phyloP scores from a whole-genome alignment of 2,329 filamentous ascomycete genomes.

The Colletotrichum tropicicola region DNA sequence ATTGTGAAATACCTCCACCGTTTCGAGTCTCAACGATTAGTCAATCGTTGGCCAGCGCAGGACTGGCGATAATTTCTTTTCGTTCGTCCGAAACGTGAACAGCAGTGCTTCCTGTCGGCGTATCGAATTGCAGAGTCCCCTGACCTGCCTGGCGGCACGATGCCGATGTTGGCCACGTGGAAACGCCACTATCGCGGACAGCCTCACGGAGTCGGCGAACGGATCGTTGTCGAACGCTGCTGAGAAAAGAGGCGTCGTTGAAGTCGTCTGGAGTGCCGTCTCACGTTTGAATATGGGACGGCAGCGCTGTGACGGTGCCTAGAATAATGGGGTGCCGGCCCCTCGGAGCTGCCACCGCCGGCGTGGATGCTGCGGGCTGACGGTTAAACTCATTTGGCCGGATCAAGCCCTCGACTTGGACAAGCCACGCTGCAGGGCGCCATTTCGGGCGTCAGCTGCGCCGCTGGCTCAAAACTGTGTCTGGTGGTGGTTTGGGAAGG shows the following conservation, averaged over 20 bases:
- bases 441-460: constrained; percentile 1
- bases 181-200: background rate
- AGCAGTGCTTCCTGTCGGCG: background rate
- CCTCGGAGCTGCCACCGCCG: background rate
- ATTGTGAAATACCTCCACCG: background rate
- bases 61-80: background rate
- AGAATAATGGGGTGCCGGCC: background rate
- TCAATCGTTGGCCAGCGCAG: background rate
- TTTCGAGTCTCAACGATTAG: background rate
- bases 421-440: background rate
- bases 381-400: background rate
- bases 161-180: constrained; percentile 12
- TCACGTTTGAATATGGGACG: background rate
- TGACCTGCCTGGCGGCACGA: background rate
- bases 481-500: background rate
- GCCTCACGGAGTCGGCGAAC: background rate
- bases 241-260: background rate
- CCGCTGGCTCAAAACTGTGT: background rate
- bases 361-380: background rate
- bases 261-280: background rate
- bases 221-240: background rate
- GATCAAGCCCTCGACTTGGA: background rate
- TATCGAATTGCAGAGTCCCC: background rate
- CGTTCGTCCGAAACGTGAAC: background rate
- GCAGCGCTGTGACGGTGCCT: background rate